Evolutionary conservation across 176 grass and related monocot genomes (phyloP), one percentile per base, ranked within the genome.

Genomic region (Paspalum notatum): DNA sequence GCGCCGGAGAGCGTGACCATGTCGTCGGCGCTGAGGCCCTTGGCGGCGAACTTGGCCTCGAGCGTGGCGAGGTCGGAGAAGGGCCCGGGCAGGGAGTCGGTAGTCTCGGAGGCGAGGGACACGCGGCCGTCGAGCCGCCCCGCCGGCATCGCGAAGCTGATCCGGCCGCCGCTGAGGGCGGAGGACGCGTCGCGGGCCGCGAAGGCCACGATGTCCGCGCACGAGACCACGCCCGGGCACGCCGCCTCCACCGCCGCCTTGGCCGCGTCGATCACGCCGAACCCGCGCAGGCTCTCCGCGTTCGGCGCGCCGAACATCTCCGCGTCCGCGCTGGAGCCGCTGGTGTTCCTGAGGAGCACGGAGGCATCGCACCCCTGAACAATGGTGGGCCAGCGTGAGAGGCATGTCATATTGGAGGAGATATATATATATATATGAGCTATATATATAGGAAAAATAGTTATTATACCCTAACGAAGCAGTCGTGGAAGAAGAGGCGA

Each of bases 1-100:
- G 67, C 57, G 17, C 66, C 75, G 17, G 67, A 79, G 66, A 84
- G 82, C 9, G 74, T 59, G 13, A 85, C 82, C 83, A 83, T 75
- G 6, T 83, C 71, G 20, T 14, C 12, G 52, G 9, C 0, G 72
- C 4, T 5, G 46, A 85, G 83, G 12, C 83, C 75, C 83, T 85
- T 79, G 57, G 46, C 5, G 37, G 77, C 77, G 22, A 86, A 91
- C 8, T 1, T 25, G 2, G 0, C 43, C 26, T 48, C 68, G 15
- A 91, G 82, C 65, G 72, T 26, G 7, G 21, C 7, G 16, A 82
- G 41, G 2, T 40, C 51, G n/a, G 45, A 56, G 72, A 37, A 77
- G 5, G 85, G 90, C 1, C 71, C 13, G 11, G 85, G 85, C 0
- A 88, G 58, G 57, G 0, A 3, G 9, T 7, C 11, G 6, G 42